Base-by-base conservation (phyloP, 208 protist species). In the Sergeia podlipaevii region DNA sequence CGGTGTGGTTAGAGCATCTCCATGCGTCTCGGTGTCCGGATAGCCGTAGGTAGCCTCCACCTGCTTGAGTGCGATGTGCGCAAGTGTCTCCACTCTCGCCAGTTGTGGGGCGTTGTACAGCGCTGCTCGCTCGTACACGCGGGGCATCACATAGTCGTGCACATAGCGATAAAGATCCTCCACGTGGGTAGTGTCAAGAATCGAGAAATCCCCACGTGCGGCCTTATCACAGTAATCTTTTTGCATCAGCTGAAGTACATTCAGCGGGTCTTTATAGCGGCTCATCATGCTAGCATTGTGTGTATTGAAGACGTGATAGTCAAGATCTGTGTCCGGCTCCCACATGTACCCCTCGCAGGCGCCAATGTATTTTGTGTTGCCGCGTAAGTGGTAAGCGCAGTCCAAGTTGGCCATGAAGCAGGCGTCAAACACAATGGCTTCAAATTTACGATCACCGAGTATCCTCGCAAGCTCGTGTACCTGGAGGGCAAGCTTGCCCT, bases 341-440 rank as follows among this genome's bases (percentile, higher is more conserved):
- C 85, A 93, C 64, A 90, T 68, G 58, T 93, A 93, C 15, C 85
- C 85, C 56, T 93, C 85, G 32, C 77, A 89, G 6, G 76, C 85
- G 0, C 81, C 81, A 67, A 93, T 87, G 60, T 83, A 90, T 0
- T 68, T 60, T 20, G 85, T 93, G 60, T 93, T 90, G 69, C 89
- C 59, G 11, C 85, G 80, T 46, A 93, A 68, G 30, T 89, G 72
- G 37, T 93, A 90, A 34, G 71, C 85, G 57, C 85, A 90, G 64
- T 93, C 85, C 0, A 90, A 56, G 67, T 86, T 90, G 21, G 81
- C 73, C 85, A 93, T 93, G 57, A 93, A 93, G 68, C 85, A 93
- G 17, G 85, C 81, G 43, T 93, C 85, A 50, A 93, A 90, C 3
- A 90, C 53, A n/a, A 93, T 77, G 0, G 85, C 85, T 33, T 93